Evolutionary conservation across 495 filamentous ascomycete species (phyloP).

Genomic region (Aspergillus wentii): DNA sequence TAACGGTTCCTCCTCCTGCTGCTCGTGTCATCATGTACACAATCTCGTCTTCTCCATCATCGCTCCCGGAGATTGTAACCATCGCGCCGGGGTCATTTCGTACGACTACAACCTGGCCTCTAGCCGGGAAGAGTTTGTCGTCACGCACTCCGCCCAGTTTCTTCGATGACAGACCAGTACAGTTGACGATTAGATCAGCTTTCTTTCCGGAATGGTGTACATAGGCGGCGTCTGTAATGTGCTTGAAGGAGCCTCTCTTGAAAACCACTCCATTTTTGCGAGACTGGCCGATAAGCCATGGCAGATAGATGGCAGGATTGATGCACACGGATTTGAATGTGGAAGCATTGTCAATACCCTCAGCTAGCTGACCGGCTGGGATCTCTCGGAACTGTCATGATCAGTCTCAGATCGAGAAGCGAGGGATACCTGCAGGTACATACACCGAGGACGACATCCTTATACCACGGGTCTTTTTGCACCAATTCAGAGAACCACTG

Average conservation of each 20-base stretch:
- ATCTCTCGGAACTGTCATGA: constrained; percentile 56
- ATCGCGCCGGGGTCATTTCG: constrained; percentile 75
- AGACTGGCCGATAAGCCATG: constrained; percentile 77
- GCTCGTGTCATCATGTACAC: constrained; percentile 91
- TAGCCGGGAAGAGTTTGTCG: constrained; percentile 62
- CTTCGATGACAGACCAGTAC: constrained; percentile 71
- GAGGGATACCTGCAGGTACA: constrained; percentile 5
- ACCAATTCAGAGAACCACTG: constrained; percentile 61
- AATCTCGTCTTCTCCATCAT: constrained; percentile 77
- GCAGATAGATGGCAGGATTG: constrained; percentile 82
- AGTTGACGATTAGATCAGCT: constrained; percentile 77
- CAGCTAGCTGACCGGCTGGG: constrained; percentile 47
- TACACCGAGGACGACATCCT: constrained; percentile 68
- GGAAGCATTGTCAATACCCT: constrained; percentile 61
- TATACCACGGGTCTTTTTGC: constrained; percentile 75
- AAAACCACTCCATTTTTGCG: constrained; percentile 63
- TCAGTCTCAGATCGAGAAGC: too few relatives aligned
- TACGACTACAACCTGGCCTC: constrained; percentile 87
- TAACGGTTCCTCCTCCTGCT: constrained; percentile 69
- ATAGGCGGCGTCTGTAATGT: constrained; percentile 65
- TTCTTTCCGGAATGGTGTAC: constrained; percentile 58
- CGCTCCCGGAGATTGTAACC: constrained; percentile 64
- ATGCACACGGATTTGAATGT: constrained; percentile 83
- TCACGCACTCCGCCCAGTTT: constrained; percentile 83
- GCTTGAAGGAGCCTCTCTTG: constrained; percentile 53